phyloP scores from a whole-genome alignment of 2,329 filamentous ascomycete species.

The Aspergillus amoenus region DNA sequence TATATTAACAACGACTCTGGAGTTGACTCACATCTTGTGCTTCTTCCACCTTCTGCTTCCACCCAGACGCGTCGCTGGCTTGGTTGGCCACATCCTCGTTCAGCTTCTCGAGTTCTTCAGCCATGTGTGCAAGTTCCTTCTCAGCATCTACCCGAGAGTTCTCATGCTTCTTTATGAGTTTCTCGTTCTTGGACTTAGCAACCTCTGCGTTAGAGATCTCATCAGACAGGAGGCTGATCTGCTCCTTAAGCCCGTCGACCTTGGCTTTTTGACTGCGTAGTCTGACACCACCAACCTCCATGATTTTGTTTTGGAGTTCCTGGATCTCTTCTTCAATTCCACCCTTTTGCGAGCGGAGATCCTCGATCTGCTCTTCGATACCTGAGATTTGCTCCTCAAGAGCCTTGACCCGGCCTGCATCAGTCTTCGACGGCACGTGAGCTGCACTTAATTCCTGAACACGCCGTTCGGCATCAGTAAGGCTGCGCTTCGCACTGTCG shows the following conservation, averaged over 20 bases:
- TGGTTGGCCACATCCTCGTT: constrained; percentile 78
- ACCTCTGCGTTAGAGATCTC: constrained; percentile 84
- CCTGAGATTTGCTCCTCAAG: constrained; percentile 76
- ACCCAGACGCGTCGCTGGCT: constrained; percentile 69
- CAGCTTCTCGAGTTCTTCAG: constrained; percentile 72
- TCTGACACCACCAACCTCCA: constrained; percentile 95
- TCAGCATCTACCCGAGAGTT: constrained; percentile 77
- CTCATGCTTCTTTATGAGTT: constrained; percentile 81
- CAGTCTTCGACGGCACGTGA: constrained; percentile 75
- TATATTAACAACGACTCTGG: neutral
- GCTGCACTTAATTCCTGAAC: constrained; percentile 81
- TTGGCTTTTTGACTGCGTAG: constrained; percentile 85
- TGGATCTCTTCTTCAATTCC: constrained; percentile 93
- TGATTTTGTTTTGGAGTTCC: constrained; percentile 89
- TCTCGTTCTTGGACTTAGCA: constrained; percentile 87
- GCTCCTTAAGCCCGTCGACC: constrained; percentile 84
- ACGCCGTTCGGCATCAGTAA: constrained; percentile 78
- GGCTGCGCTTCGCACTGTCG: constrained; percentile 80
- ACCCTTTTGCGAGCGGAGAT: constrained; percentile 78
- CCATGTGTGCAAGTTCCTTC: constrained; percentile 72
- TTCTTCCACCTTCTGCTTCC: constrained; percentile 72
- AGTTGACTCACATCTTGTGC: constrained; percentile 62
- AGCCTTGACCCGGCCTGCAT: constrained; percentile 69
- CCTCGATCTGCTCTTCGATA: constrained; percentile 74
- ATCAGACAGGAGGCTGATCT: constrained; percentile 77